A percentile compares a stretch with the other conserved stretches of the same genome.
Evolutionary conservation across 495 filamentous ascomycete species (phyloP).

Genomic region (Penicillium turbatum): DNA sequence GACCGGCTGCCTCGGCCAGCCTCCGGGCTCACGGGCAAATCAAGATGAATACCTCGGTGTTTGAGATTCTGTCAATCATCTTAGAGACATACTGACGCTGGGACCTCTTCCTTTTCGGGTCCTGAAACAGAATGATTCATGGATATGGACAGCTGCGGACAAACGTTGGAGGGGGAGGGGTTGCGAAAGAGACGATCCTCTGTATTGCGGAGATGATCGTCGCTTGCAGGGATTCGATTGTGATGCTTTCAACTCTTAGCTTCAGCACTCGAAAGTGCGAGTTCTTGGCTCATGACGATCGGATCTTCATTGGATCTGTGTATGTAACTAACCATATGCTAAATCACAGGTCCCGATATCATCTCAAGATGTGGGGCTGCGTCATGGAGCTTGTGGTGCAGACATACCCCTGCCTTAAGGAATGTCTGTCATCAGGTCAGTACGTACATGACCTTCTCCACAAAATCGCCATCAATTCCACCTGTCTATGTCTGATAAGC

Average conservation of each 20-base stretch:
- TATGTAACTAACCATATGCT: too few relatives aligned
- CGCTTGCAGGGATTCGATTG: background rate
- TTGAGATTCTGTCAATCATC: background rate
- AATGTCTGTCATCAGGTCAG: too few relatives aligned
- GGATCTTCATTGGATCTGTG: too few relatives aligned
- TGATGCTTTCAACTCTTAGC: background rate
- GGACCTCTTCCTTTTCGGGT: background rate
- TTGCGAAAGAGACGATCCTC: constrained; percentile 1
- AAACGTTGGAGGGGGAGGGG: background rate
- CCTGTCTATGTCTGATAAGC: too few relatives aligned
- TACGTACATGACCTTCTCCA: too few relatives aligned
- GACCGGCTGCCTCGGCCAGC: constrained; percentile 7
- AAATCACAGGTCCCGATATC: too few relatives aligned
- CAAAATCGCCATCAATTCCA: too few relatives aligned
- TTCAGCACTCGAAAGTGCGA: too few relatives aligned
- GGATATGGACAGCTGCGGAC: background rate
- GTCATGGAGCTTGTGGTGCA: too few relatives aligned
- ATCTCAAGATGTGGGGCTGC: too few relatives aligned
- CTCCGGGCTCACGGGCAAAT: background rate
- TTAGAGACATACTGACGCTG: background rate
- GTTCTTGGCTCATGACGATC: too few relatives aligned
- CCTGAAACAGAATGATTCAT: background rate
- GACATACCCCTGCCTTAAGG: too few relatives aligned
- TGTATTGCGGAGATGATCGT: constrained; percentile 4
- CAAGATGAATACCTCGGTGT: constrained; percentile 3